Evolutionary conservation across 768 basidiomycete species (phyloP), one percentile per base, ranked within the genome.

Genomic region (Russula ochroleuca): DNA sequence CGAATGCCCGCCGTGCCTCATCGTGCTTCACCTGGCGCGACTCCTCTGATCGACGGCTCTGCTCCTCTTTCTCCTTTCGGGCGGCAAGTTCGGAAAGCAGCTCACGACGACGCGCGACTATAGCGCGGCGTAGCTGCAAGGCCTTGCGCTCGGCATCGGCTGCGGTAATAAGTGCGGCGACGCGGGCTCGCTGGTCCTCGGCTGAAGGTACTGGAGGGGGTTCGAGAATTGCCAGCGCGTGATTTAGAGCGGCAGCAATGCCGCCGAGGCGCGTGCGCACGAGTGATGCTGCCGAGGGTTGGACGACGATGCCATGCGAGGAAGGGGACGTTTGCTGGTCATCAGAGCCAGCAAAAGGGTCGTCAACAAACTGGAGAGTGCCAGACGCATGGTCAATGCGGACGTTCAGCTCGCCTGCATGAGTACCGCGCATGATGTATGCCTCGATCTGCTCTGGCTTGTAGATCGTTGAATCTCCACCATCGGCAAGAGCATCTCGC

Each of bases 381-480:
- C 92, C 90, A 3, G 82, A 83, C 35, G 88, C 86, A 73, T 99
- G 96, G 75, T 98, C 93, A 50, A 98, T 85, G 17, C 86, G 85
- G 66, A 97, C 87, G 69, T 78, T 81, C 54, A 98, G 83, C 74
- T 97, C 94, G 43, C 92, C 92, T 9, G 88, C 84, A 52, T 88
- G 84, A 49, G 92, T 92, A 63, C 93, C 92, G 40, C 88, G 87
- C 90, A 97, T 96, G 67, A 98, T 78, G 75, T 96, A 98, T 5
- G 90, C 88, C 75, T 98, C 94, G 67, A 88, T 79, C 72, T 88
- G 86, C 64, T 88, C 85, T n/a, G 85, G 83, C 63, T 88, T 85
- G 74, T 85, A 89, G 45, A 72, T 58, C 8, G 56, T 40, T 57
- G 65, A n/a, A 51, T 61, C 69, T 35, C 79, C 75, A 5, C 78